Evolutionary conservation across 192 early-diverging fungal genomes (phyloP).

Genomic region (Entomortierella parvispora): DNA sequence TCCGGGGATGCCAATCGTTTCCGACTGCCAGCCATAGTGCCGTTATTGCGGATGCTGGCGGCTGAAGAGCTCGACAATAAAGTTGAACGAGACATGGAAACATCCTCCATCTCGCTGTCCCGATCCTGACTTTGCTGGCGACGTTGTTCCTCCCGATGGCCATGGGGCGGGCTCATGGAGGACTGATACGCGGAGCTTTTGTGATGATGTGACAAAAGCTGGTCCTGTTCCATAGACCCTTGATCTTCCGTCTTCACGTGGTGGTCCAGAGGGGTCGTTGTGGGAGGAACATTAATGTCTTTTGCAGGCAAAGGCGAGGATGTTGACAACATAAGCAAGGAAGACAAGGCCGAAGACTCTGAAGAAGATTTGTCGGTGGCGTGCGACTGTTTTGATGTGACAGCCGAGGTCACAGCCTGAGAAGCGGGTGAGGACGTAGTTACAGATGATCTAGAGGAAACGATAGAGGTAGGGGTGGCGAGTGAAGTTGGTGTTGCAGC

Average conservation of each 20-base stretch:
- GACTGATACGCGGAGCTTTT: neutral
- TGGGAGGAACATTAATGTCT: neutral
- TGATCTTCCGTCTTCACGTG: slow-evolving; percentile 26
- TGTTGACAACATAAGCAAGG: slow-evolving; percentile 36
- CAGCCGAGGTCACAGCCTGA: no score
- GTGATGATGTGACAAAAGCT: neutral
- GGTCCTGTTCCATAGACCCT: slow-evolving; percentile 13
- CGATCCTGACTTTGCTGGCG: slow-evolving; percentile 6
- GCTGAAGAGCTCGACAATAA: neutral
- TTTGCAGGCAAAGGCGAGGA: slow-evolving; percentile 8
- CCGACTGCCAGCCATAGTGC: slow-evolving; percentile 4
- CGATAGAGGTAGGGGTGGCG: slow-evolving; percentile 25
- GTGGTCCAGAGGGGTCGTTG: neutral
- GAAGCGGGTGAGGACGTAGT: no score
- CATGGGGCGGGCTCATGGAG: neutral
- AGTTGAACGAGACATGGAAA: slow-evolving; percentile 3
- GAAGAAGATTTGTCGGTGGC: slow-evolving; percentile 3
- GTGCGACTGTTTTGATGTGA: no score
- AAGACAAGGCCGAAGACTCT: slow-evolving; percentile 24
- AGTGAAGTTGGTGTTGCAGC: slow-evolving; percentile 21
- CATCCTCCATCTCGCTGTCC: slow-evolving; percentile 28
- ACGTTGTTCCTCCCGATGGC: neutral
- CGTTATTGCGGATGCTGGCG: neutral
- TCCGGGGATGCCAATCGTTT: slow-evolving; percentile 28
- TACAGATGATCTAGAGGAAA: slow-evolving; percentile 11